Evolutionary conservation across 495 filamentous ascomycete genomes (phyloP).

Genomic region (Aspergillus homomorphus): DNA sequence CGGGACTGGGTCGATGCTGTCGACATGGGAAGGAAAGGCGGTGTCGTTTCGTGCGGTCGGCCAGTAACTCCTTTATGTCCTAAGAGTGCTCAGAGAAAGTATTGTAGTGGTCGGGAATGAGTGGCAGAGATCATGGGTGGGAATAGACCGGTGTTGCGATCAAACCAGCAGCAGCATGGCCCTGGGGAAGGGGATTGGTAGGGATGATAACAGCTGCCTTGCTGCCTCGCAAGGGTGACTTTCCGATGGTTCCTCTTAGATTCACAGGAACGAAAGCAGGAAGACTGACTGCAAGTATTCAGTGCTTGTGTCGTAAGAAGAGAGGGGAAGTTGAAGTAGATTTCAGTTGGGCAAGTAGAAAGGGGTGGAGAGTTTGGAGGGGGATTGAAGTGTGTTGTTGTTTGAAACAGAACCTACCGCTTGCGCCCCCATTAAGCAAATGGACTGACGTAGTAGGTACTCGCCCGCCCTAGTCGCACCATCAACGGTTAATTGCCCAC

Average conservation of each 20-base stretch:
- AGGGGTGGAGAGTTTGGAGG: constrained; percentile 15
- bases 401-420: constrained; percentile 23
- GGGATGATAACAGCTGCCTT: neutral
- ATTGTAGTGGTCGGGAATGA: constrained; percentile 22
- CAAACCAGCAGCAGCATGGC: constrained; percentile 25
- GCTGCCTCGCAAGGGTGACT: neutral
- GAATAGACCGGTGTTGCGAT: constrained; percentile 17
- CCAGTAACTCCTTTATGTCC: neutral
- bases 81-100: constrained; percentile 8
- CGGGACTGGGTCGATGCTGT: constrained; percentile 52
- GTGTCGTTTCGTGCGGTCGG: constrained; percentile 14
- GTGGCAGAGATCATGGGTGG: constrained; percentile 35
- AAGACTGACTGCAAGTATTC: neutral
- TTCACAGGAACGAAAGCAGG: neutral
- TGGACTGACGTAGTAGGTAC: constrained; percentile 21
- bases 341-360: constrained; percentile 2
- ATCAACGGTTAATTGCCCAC: neutral
- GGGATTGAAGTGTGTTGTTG: constrained; percentile 21
- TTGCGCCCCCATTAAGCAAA: constrained; percentile 1
- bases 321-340: neutral
- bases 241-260: neutral
- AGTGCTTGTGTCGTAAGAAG: neutral
- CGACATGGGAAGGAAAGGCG: constrained; percentile 44
- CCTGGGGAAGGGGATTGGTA: neutral
- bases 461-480: neutral